A percentile compares a stretch with the other conserved stretches of the same genome.
These are phyloP conservation scores for Brasenia schreberi DNA, from an alignment of 164 flowering plant species.

Conservation along the genomic window DNA sequence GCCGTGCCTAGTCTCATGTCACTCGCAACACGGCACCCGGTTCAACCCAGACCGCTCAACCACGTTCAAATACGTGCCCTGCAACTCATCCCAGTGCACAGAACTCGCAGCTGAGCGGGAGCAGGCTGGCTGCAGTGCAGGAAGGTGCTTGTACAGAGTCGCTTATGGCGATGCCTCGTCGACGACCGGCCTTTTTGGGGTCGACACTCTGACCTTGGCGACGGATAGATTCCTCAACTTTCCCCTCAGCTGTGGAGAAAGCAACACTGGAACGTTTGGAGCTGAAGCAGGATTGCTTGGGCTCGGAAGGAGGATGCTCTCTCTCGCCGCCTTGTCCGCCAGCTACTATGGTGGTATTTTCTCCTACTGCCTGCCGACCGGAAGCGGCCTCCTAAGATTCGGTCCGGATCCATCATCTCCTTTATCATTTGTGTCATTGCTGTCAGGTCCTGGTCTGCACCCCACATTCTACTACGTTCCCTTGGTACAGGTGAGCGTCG, in stretches of 20 bases:
- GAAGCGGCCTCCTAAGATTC: constrained; percentile 31
- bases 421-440: constrained; percentile 20
- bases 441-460: background rate
- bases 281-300: constrained; percentile 31
- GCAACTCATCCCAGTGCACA: constrained; percentile 18
- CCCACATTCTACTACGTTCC: constrained; percentile 23
- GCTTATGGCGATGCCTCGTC: constrained; percentile 26
- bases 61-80: constrained; percentile 17
- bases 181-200: constrained; percentile 23
- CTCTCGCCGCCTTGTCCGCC: constrained; percentile 28
- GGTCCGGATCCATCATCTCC: constrained; percentile 12
- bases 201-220: constrained; percentile 23
- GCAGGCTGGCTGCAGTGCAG: constrained; percentile 14
- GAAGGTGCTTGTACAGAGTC: constrained; percentile 24
- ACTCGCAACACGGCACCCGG: background rate
- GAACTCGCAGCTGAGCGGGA: constrained; percentile 12
- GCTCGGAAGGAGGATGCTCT: constrained; percentile 20
- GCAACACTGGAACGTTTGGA: constrained; percentile 29
- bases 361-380: constrained; percentile 58
- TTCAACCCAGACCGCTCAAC: constrained; percentile 24
- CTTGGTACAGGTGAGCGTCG: constrained; percentile 15
- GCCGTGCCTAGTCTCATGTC: constrained; percentile 1
- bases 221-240: constrained; percentile 18
- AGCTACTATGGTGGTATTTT: constrained; percentile 18
- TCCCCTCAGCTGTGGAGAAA: constrained; percentile 38